Conservation (phyloP, 441 rosid species). For the Macaranga tanarius region DNA sequence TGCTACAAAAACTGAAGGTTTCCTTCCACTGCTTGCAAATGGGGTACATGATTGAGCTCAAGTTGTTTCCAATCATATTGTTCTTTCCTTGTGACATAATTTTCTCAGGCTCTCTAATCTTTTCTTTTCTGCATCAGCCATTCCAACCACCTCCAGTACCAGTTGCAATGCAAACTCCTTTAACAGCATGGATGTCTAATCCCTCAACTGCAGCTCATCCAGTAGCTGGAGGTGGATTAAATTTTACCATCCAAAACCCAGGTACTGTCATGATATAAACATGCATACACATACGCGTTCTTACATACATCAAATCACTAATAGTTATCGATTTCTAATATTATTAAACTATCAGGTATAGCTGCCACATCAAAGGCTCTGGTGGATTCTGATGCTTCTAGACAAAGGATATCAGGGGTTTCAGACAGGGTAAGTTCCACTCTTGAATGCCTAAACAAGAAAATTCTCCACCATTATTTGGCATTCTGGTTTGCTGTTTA, state of each 20-base stretch:
- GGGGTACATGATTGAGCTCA: conserved; percentile 50
- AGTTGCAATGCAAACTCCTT: conserved; percentile 30
- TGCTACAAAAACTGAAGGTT: conserved; percentile 58
- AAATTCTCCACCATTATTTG: neutral
- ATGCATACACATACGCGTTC: no score
- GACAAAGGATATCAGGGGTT: conserved; percentile 31
- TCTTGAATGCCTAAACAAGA: neutral
- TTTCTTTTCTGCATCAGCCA: conserved; percentile 29
- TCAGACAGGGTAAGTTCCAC: conserved; percentile 39
- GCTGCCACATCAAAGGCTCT: conserved; percentile 33
- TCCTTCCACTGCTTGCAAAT: conserved; percentile 60
- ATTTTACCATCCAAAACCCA: conserved; percentile 35
- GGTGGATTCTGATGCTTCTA: conserved; percentile 36
- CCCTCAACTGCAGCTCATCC: conserved; percentile 40
- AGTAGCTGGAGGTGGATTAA: conserved; percentile 34
- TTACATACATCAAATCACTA: neutral
- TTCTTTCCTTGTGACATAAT: neutral
- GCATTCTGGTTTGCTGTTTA: neutral
- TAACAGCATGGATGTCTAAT: conserved; percentile 45
- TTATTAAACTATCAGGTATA: conserved; percentile 23
- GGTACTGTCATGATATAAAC: conserved; percentile 20
- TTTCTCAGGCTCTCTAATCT: neutral
- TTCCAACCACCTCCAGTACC: conserved; percentile 39
- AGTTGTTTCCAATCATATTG: neutral
- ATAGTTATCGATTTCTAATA: neutral